Evolutionary conservation across 495 filamentous ascomycete species (phyloP).

Genomic region (Daldinia caldariorum): DNA sequence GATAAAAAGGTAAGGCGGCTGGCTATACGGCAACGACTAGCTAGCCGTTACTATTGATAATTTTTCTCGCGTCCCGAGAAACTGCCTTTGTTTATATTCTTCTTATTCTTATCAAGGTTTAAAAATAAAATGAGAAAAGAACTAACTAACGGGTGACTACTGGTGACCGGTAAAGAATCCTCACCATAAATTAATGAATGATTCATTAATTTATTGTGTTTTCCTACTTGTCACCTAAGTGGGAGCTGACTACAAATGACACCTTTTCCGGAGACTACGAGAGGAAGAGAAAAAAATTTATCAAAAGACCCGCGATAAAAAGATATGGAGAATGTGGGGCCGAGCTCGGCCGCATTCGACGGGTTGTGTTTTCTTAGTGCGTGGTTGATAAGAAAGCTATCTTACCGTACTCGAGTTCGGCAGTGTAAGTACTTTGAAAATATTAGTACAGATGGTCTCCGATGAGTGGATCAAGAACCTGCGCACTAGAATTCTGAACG

Average conservation of each 20-base stretch:
- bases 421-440: slow-evolving; percentile 33
- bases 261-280: slow-evolving; percentile 33
- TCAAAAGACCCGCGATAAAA: slow-evolving; percentile 36
- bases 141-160: no score
- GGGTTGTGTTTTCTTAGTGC: slow-evolving; percentile 31
- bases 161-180: slow-evolving; percentile 4
- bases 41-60: slow-evolving; percentile 19
- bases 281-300: slow-evolving; percentile 24
- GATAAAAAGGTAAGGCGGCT: slow-evolving; percentile 24
- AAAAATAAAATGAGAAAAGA: no score
- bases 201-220: slow-evolving; percentile 25
- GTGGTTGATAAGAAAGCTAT: slow-evolving; percentile 41
- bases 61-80: slow-evolving; percentile 14
- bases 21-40: slow-evolving; percentile 32
- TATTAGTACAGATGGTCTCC: slow-evolving; percentile 37
- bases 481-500: slow-evolving; percentile 47
- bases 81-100: slow-evolving; percentile 24
- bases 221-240: slow-evolving; percentile 2
- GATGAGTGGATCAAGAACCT: slow-evolving; percentile 41
- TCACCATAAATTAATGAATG: slow-evolving; percentile 6
- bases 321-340: slow-evolving; percentile 41
- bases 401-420: slow-evolving; percentile 39
- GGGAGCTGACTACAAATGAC: slow-evolving; percentile 36
- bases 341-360: slow-evolving; percentile 41
- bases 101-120: neutral